phyloP scores from a whole-genome alignment of 768 basidiomycete genomes.

The Gelatoporia subvermispora region DNA sequence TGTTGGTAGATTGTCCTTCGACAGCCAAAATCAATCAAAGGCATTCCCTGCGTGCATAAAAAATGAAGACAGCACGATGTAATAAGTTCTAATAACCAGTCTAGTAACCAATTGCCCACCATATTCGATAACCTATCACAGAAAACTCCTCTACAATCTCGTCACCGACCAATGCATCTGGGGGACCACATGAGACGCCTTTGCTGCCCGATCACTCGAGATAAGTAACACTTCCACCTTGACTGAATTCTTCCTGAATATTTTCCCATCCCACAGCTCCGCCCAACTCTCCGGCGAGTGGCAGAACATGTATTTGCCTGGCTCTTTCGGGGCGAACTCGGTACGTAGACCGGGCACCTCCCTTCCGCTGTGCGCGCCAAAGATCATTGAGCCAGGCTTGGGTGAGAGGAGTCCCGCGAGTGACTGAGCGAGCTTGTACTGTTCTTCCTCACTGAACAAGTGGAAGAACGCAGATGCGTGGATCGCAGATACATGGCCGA shows the following conservation, averaged over 20 bases:
- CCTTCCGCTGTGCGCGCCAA: constrained; percentile 33
- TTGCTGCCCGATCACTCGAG: too few species aligned
- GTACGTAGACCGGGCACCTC: constrained; percentile 25
- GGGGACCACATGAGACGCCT: too few species aligned
- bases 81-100: too few species aligned
- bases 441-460: constrained; percentile 36
- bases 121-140: too few species aligned
- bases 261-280: constrained; percentile 32
- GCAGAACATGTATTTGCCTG: constrained; percentile 23
- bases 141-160: too few species aligned
- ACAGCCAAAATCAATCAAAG: too few species aligned
- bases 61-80: too few species aligned
- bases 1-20: too few species aligned
- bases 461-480: constrained; percentile 44
- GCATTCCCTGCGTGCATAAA: too few species aligned
- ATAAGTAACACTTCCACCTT: constrained; percentile 21
- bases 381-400: constrained; percentile 37
- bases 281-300: constrained; percentile 30
- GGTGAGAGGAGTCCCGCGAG: constrained; percentile 37
- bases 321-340: background rate
- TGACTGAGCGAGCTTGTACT: constrained; percentile 33
- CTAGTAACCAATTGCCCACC: too few species aligned
- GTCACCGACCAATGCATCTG: too few species aligned
- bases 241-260: constrained; percentile 30
- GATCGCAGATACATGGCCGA: constrained; percentile 41